Conservation (phyloP, 768 basidiomycete species). For the Multifurca ochricompacta region DNA sequence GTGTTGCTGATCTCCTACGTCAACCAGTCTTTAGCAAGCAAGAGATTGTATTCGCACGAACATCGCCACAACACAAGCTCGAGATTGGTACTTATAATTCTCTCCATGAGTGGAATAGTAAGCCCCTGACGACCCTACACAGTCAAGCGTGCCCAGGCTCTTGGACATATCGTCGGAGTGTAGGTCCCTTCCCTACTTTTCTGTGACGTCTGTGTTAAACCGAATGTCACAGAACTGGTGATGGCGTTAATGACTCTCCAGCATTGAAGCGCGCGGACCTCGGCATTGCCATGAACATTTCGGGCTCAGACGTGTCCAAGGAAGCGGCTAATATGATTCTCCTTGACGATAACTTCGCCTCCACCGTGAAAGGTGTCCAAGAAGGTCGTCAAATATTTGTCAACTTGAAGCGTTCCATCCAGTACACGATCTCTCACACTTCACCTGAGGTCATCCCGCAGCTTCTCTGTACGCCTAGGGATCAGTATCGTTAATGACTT, state of each 20-base stretch:
- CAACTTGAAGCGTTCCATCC: constrained; percentile 64
- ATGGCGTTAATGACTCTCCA: constrained; percentile 67
- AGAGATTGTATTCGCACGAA: constrained; percentile 66
- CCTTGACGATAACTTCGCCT: constrained; percentile 65
- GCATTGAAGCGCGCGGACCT: constrained; percentile 67
- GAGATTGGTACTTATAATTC: constrained; percentile 46
- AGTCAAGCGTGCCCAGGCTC: constrained; percentile 66
- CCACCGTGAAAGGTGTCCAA: constrained; percentile 62
- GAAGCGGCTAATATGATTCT: constrained; percentile 72
- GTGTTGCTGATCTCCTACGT: not conserved
- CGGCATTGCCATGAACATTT: constrained; percentile 70
- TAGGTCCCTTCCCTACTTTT: constrained; percentile 31
- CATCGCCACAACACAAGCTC: constrained; percentile 65
- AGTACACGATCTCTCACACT: constrained; percentile 60
- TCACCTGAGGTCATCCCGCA: constrained; percentile 66
- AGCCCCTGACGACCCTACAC: not conserved
- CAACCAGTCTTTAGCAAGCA: constrained; percentile 52
- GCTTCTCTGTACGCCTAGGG: constrained; percentile 42
- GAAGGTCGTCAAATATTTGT: constrained; percentile 65
- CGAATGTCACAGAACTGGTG: constrained; percentile 43
- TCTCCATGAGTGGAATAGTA: not conserved
- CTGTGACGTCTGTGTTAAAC: constrained; percentile 1
- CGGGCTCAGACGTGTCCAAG: constrained; percentile 66
- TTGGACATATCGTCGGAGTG: constrained; percentile 69
- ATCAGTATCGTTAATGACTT: not conserved